phyloP scores from a whole-genome alignment of 176 grass and related monocot species.

The Bothriochloa decipiens region DNA sequence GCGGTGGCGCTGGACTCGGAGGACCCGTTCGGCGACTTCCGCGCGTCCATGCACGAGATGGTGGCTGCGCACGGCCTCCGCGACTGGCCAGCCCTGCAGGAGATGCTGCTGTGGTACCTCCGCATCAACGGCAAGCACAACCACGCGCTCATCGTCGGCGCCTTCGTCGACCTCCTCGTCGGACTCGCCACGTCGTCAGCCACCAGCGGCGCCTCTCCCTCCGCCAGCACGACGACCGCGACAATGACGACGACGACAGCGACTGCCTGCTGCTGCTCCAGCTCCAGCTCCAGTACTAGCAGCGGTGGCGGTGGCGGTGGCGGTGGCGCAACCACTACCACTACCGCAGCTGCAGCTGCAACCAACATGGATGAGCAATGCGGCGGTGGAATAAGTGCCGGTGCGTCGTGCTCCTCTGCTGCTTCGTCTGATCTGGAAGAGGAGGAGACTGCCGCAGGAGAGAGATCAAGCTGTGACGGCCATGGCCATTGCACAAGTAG shows the following conservation, averaged over 20 bases:
- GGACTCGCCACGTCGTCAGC: conserved; percentile 38
- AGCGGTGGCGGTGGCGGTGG: neutral
- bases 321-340: neutral
- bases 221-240: conserved; percentile 12
- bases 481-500: neutral
- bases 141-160: conserved; percentile 75
- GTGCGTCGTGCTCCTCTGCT: conserved; percentile 1
- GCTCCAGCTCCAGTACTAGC: neutral
- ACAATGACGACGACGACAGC: conserved; percentile 19
- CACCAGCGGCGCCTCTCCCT: neutral
- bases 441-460: neutral
- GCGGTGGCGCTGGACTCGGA: conserved; percentile 84
- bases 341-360: neutral
- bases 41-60: conserved; percentile 93
- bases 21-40: conserved; percentile 85
- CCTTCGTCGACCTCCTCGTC: conserved; percentile 85
- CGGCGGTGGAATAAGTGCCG: neutral
- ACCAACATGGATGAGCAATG: neutral
- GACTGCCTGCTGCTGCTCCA: neutral
- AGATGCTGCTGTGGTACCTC: conserved; percentile 81
- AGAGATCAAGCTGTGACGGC: neutral
- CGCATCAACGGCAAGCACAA: conserved; percentile 82
- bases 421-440: conserved; percentile 14
- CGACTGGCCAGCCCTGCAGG: conserved; percentile 63
- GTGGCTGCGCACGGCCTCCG: conserved; percentile 70